A percentile compares a stretch with the other conserved stretches of the same genome.
Evolutionary conservation across 768 basidiomycete species (phyloP).

Genomic region (Gymnopilus dilepis): DNA sequence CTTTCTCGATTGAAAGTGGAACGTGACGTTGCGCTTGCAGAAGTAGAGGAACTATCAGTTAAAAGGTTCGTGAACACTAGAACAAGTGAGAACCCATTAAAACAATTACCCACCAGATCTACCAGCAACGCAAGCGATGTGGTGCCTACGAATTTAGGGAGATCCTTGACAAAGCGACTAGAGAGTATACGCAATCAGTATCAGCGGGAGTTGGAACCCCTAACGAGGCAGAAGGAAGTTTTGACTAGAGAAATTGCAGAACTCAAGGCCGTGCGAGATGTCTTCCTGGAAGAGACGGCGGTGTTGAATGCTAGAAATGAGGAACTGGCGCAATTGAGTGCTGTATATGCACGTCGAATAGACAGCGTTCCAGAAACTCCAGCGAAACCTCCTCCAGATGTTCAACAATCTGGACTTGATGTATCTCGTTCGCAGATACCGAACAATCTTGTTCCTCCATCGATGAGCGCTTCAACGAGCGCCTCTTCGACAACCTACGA

Average conservation of each 20-base stretch:
- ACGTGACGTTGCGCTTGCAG: conserved; percentile 89
- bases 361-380: conserved; percentile 55
- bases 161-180: conserved; percentile 83
- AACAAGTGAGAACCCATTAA: conserved; percentile 9
- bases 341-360: conserved; percentile 80
- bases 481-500: conserved; percentile 55
- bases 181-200: conserved; percentile 90
- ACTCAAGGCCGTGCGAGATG: conserved; percentile 83
- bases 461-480: conserved; percentile 48
- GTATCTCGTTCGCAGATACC: conserved; percentile 32
- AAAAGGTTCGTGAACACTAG: conserved; percentile 59
- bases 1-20: conserved; percentile 88
- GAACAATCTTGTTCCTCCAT: conserved; percentile 38
- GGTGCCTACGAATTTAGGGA: conserved; percentile 53
- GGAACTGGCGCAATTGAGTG: conserved; percentile 86
- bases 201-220: conserved; percentile 81
- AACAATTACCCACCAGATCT: conserved; percentile 23
- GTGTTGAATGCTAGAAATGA: conserved; percentile 91
- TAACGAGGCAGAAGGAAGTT: conserved; percentile 81
- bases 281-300: conserved; percentile 90
- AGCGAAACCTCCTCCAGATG: conserved; percentile 31
- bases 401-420: conserved; percentile 33
- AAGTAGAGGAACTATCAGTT: conserved; percentile 87
- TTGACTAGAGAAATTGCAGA: conserved; percentile 84
- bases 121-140: conserved; percentile 38